Percentiles rank a stretch among this genome's conserved stretches.
Evolutionary conservation across 768 basidiomycete genomes (phyloP).

Genomic region (Leccinellum luteum): DNA sequence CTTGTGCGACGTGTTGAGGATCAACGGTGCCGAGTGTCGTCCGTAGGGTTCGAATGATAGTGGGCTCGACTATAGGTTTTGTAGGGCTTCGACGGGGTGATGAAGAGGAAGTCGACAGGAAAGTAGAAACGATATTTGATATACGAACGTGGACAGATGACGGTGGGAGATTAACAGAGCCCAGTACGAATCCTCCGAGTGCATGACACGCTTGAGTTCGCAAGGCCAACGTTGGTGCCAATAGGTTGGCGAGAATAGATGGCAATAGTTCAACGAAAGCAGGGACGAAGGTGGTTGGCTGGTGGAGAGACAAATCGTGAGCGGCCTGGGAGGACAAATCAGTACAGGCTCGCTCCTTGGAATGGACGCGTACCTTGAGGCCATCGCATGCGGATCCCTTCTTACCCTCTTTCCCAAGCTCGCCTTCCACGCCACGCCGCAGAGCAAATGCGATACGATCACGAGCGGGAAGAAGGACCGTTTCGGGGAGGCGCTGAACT

Average conservation of each 20-base stretch:
- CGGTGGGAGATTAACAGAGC: conserved; percentile 44
- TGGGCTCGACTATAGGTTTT: conserved; percentile 40
- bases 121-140: conserved; percentile 45
- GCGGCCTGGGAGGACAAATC: conserved; percentile 53
- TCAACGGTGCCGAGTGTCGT: conserved; percentile 56
- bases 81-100: conserved; percentile 38
- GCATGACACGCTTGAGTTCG: conserved; percentile 76
- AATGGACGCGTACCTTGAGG: conserved; percentile 52
- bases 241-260: conserved; percentile 58
- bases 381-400: conserved; percentile 80
- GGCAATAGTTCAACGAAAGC: conserved; percentile 60
- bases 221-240: conserved; percentile 61
- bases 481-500: conserved; percentile 61
- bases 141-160: conserved; percentile 52
- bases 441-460: conserved; percentile 70
- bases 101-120: conserved; percentile 42
- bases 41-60: conserved; percentile 64
- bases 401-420: conserved; percentile 86
- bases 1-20: conserved; percentile 62
- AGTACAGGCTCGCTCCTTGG: conserved; percentile 9
- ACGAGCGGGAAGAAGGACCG: conserved; percentile 58
- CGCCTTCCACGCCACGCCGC: conserved; percentile 75
- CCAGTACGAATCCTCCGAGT: conserved; percentile 64
- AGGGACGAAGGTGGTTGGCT: conserved; percentile 67
- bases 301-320: conserved; percentile 62